Evolutionary conservation across 1,284 basidiomycete genomes (phyloP).

Genomic region (Caloboletus inedulis): DNA sequence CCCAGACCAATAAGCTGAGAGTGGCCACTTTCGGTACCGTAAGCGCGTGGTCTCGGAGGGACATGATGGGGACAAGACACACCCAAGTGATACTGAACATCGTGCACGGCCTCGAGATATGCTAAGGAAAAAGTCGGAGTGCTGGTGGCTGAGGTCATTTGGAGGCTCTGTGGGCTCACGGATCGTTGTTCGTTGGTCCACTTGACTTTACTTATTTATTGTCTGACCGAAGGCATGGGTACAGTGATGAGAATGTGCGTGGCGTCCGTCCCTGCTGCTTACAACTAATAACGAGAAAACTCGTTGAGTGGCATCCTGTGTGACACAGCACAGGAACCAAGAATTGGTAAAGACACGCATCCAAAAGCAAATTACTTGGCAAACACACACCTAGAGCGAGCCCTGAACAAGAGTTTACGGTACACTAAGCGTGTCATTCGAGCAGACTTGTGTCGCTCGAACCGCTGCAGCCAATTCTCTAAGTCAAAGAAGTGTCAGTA

Average conservation of each 20-base stretch:
- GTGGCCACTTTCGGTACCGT: not conserved
- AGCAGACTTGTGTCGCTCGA: not conserved
- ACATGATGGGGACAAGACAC: not conserved
- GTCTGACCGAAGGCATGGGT: not conserved
- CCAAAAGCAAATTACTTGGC: not conserved
- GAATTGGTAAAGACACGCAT: not conserved
- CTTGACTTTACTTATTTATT: not conserved
- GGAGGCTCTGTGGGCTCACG: not conserved
- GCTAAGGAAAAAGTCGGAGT: slow-evolving; percentile 4
- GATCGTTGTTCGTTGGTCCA: not conserved
- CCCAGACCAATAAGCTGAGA: not conserved
- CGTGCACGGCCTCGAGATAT: slow-evolving; percentile 7
- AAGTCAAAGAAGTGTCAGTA: not conserved
- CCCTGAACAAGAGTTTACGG: not conserved
- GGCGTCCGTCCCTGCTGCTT: not conserved
- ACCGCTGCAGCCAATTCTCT: not conserved
- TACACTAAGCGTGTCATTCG: too few relatives aligned
- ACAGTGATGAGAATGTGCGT: slow-evolving; percentile 1
- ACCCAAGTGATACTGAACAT: slow-evolving; percentile 16
- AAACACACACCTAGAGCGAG: not conserved
- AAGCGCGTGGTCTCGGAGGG: not conserved
- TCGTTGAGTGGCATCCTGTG: not conserved
- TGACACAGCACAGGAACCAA: not conserved
- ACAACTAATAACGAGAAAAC: not conserved
- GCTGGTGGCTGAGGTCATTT: slow-evolving; percentile 2